Evolutionary conservation across 1,284 basidiomycete species (phyloP).

Genomic region (Lentinula novae-zelandiae): DNA sequence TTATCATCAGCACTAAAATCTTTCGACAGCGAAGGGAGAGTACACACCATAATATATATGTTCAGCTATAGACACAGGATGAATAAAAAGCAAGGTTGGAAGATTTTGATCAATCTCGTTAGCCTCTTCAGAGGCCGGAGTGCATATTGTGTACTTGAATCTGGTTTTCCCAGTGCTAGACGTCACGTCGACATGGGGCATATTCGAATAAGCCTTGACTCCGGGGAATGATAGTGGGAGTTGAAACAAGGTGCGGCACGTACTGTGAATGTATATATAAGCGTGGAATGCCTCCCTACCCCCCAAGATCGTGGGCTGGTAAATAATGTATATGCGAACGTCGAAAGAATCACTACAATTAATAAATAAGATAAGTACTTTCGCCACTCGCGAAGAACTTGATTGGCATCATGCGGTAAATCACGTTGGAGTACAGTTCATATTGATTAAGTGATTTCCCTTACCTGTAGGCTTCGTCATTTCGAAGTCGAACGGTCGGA

Average conservation of each 20-base stretch:
- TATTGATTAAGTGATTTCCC: too few species aligned
- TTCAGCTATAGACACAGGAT: constrained; percentile 12
- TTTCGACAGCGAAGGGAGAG: background rate
- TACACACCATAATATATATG: constrained; percentile 13
- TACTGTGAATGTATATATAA: background rate
- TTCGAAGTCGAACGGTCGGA: too few species aligned
- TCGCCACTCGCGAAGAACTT: background rate
- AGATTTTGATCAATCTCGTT: constrained; percentile 4
- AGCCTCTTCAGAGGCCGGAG: constrained; percentile 9
- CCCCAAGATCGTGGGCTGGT: background rate
- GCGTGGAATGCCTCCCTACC: background rate
- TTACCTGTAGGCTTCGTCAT: too few species aligned
- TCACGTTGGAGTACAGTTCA: background rate
- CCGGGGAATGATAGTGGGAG: background rate
- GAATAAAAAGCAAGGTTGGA: constrained; percentile 17
- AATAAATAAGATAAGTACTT: background rate
- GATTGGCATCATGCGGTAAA: background rate
- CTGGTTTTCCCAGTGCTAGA: constrained; percentile 9
- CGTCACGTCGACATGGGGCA: constrained; percentile 12
- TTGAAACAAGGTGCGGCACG: background rate
- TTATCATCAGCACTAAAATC: background rate
- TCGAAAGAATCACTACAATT: background rate
- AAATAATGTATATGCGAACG: background rate
- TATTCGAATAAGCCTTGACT: background rate
- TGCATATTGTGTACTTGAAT: constrained; percentile 15